phyloP scores from a whole-genome alignment of 768 basidiomycete genomes.

The Tricholoma sp. region DNA sequence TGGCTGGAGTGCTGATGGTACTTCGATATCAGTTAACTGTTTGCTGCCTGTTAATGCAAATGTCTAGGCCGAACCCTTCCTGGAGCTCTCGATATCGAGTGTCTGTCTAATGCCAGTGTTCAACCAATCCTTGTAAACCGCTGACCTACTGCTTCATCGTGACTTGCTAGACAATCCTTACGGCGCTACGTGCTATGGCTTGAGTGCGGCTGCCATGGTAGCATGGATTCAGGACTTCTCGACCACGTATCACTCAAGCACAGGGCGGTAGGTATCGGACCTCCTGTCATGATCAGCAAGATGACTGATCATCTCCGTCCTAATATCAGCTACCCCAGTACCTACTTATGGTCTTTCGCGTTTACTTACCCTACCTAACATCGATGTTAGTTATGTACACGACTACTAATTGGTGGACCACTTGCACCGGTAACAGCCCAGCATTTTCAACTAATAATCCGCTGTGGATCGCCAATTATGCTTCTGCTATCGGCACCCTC shows the following conservation, averaged over 20 bases:
- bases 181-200: conserved; percentile 50
- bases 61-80: conserved; percentile 45
- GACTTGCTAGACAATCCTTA: conserved; percentile 40
- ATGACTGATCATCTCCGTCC: too few relatives aligned
- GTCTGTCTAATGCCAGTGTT: conserved; percentile 25
- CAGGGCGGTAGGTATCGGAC: conserved; percentile 41
- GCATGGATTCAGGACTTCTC: conserved; percentile 61
- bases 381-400: conserved; percentile 48
- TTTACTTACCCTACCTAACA: neutral
- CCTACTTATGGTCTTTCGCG: conserved; percentile 1
- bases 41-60: too few relatives aligned
- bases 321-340: conserved; percentile 35
- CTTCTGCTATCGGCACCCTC: conserved; percentile 45
- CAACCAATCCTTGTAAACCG: neutral
- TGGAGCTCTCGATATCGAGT: conserved; percentile 60
- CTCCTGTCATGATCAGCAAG: neutral
- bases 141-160: too few relatives aligned
- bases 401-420: conserved; percentile 64
- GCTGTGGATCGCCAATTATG: conserved; percentile 56
- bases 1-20: conserved; percentile 19
- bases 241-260: conserved; percentile 45
- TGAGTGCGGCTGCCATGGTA: conserved; percentile 53
- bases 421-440: conserved; percentile 56
- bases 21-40: too few relatives aligned
- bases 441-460: conserved; percentile 48